Evolutionary conservation across 768 basidiomycete genomes (phyloP).

Genomic region (Rhizopogon sp.): DNA sequence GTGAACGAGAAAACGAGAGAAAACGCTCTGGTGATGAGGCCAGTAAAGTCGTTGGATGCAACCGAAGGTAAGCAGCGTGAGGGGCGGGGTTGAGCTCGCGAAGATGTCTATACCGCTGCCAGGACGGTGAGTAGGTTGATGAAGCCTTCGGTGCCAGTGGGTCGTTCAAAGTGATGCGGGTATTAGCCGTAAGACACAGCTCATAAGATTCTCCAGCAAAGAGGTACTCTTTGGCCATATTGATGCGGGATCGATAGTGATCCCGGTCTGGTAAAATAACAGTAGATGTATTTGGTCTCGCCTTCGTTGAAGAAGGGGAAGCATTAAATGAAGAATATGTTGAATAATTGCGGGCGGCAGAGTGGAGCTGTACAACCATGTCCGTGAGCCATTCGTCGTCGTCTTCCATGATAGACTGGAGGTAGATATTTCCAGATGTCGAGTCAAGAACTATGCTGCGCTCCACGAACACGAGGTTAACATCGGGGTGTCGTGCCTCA

Average conservation of each 20-base stretch:
- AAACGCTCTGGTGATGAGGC: slow-evolving; percentile 93
- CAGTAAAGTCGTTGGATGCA: slow-evolving; percentile 72
- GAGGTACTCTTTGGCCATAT: slow-evolving; percentile 66
- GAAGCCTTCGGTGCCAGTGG: slow-evolving; percentile 12
- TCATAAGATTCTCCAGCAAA: slow-evolving; percentile 90
- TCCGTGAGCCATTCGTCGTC: slow-evolving; percentile 60
- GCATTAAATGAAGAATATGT: slow-evolving; percentile 9
- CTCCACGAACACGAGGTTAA: slow-evolving; percentile 74
- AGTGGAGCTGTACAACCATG: slow-evolving; percentile 24
- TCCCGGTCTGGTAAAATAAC: slow-evolving; percentile 53
- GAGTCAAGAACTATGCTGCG: slow-evolving; percentile 70
- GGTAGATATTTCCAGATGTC: slow-evolving; percentile 40
- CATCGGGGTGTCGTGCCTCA: slow-evolving; percentile 55
- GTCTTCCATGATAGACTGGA: slow-evolving; percentile 59
- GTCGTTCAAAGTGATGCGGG: slow-evolving; percentile 47
- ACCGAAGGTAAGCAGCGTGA: slow-evolving; percentile 75
- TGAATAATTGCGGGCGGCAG: slow-evolving; percentile 8
- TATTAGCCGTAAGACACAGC: slow-evolving; percentile 80
- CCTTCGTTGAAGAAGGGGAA: slow-evolving; percentile 23
- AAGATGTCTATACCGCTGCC: slow-evolving; percentile 71
- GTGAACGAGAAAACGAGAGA: slow-evolving; percentile 70
- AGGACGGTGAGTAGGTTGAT: slow-evolving; percentile 36
- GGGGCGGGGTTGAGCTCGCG: slow-evolving; percentile 83
- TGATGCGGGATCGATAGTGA: slow-evolving; percentile 64
- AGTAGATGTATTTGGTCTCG: slow-evolving; percentile 14